phyloP scores from a whole-genome alignment of 768 basidiomycete genomes.

The Auricularia auricula-judae region DNA sequence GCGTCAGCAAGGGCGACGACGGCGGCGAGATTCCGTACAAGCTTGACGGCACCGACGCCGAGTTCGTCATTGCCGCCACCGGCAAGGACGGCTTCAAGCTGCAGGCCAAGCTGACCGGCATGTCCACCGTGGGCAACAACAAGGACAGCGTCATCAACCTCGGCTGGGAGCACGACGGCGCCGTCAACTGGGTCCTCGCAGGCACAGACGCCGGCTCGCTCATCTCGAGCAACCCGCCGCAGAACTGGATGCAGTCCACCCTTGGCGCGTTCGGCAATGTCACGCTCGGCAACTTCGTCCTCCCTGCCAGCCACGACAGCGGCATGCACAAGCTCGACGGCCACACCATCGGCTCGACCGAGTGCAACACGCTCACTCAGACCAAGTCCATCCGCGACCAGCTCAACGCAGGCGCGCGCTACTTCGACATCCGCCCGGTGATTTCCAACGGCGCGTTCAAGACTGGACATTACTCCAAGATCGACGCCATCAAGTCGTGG shows the following conservation, averaged over 20 bases:
- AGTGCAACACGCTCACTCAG: slow-evolving; percentile 3
- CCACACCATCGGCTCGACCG: background rate
- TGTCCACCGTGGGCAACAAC: background rate
- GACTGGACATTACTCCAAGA: slow-evolving; percentile 2
- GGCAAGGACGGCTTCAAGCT: background rate
- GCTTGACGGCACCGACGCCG: background rate
- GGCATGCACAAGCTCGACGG: background rate
- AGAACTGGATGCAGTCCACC: background rate
- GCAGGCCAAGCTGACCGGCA: background rate
- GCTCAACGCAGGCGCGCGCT: slow-evolving; percentile 1
- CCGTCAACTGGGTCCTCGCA: background rate
- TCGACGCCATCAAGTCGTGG: background rate
- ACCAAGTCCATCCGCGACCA: background rate
- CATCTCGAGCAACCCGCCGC: background rate
- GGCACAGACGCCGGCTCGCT: background rate
- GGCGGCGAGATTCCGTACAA: background rate
- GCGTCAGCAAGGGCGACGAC: background rate
- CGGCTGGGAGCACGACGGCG: background rate
- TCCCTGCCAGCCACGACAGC: background rate
- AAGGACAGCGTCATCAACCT: background rate
- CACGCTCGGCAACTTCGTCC: slow-evolving; percentile 1
- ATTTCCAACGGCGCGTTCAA: background rate
- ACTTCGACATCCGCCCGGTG: slow-evolving; percentile 7
- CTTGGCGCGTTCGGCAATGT: background rate
- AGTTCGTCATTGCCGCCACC: background rate